A percentile compares a stretch with the other conserved stretches of the same genome.
phyloP scores from a whole-genome alignment of 176 grass and related monocot species.

The Cymbopogon citratus region DNA sequence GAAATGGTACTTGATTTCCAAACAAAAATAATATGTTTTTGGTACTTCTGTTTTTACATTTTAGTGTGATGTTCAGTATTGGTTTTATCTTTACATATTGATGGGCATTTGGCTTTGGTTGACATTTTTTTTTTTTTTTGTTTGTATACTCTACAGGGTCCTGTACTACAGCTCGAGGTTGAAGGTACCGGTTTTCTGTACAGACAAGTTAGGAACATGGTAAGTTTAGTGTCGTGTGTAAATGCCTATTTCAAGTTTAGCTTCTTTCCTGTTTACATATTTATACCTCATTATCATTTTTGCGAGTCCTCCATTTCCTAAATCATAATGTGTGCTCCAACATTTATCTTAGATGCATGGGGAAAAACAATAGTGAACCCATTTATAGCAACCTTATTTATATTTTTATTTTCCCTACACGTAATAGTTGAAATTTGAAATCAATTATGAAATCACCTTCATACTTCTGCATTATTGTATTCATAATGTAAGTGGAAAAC shows the following conservation, averaged over 20 bases:
- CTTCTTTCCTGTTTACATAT: slow-evolving; percentile 7
- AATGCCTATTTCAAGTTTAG: not conserved
- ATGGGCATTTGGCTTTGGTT: not conserved
- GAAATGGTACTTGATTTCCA: slow-evolving; percentile 54
- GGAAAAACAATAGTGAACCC: not conserved
- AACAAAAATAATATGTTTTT: not conserved
- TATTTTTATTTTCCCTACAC: not conserved
- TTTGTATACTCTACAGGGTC: slow-evolving; percentile 42
- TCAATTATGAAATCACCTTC: not conserved
- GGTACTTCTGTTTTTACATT: not conserved
- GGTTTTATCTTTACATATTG: not conserved
- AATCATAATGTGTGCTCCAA: not conserved
- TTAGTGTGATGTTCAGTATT: not conserved
- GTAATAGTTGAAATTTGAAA: not conserved
- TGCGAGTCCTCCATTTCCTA: not conserved
- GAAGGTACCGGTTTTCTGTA: slow-evolving; percentile 94
- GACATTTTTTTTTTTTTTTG: slow-evolving; percentile 23
- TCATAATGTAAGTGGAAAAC: not conserved
- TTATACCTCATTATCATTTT: not conserved
- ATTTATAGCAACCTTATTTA: not conserved
- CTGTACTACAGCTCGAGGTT: slow-evolving; percentile 80
- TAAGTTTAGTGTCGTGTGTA: slow-evolving; percentile 36
- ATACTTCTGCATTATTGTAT: not conserved
- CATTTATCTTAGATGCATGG: slow-evolving; percentile 11
- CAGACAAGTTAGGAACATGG: slow-evolving; percentile 99